These are phyloP conservation scores for Debaryomyces fabryi DNA, from an alignment of 1,139 yeast genomes.

Conservation along the genomic window DNA sequence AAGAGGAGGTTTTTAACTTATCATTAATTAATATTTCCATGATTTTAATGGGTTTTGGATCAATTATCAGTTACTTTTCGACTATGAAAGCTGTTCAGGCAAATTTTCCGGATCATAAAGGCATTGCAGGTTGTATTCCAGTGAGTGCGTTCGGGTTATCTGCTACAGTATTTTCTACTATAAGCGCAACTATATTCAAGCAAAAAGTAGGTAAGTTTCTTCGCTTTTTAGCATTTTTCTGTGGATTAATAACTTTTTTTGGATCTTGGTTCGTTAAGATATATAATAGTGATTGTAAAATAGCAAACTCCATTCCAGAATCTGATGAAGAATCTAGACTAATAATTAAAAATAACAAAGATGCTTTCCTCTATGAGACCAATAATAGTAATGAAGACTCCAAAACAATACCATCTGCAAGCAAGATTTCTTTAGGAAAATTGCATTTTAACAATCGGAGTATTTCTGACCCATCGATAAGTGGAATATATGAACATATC, in stretches of 20 bases:
- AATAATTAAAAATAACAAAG: not conserved
- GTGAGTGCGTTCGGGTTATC: slow-evolving; percentile 59
- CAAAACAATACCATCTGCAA: not conserved
- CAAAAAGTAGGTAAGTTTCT: slow-evolving; percentile 47
- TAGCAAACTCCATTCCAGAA: not conserved
- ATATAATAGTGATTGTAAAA: slow-evolving; percentile 19
- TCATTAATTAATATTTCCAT: slow-evolving; percentile 40
- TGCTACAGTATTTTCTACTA: slow-evolving; percentile 45
- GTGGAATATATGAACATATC: not conserved
- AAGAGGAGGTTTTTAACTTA: slow-evolving; percentile 24
- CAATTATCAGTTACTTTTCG: slow-evolving; percentile 64
- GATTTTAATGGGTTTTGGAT: slow-evolving; percentile 62
- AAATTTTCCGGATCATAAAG: slow-evolving; percentile 70
- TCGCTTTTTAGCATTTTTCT: slow-evolving; percentile 37
- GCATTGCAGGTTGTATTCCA: slow-evolving; percentile 68
- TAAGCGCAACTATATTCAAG: slow-evolving; percentile 49
- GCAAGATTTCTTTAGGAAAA: not conserved
- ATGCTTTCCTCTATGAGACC: not conserved
- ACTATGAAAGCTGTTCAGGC: slow-evolving; percentile 70
- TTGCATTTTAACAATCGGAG: not conserved
- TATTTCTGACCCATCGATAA: not conserved
- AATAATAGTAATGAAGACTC: not conserved
- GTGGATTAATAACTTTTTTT: slow-evolving; percentile 39
- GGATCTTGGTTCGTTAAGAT: slow-evolving; percentile 45
- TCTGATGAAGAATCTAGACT: not conserved